Conservation (phyloP, 1,139 yeast species). For the Blastobotrys indianensis region DNA sequence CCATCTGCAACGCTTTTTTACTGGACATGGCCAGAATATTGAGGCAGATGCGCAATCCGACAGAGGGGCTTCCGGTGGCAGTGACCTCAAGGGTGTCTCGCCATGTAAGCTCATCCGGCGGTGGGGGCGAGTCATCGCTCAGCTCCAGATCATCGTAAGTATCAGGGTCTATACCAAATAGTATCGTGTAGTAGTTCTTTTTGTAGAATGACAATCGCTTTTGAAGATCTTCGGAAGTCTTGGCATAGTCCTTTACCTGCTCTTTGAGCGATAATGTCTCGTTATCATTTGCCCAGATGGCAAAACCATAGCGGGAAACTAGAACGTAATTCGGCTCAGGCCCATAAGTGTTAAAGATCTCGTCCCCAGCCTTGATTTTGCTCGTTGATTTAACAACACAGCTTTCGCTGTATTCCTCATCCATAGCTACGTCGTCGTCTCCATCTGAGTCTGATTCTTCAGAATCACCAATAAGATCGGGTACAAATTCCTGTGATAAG, state of each 20-base stretch:
- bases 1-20: constrained; percentile 19
- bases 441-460: constrained; percentile 25
- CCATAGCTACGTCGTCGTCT: constrained; percentile 19
- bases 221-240: constrained; percentile 32
- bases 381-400: constrained; percentile 40
- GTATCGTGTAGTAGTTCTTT: constrained; percentile 42
- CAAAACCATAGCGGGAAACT: constrained; percentile 72
- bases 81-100: constrained; percentile 25
- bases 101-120: constrained; percentile 20
- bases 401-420: constrained; percentile 34
- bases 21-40: constrained; percentile 32
- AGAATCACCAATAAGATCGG: constrained; percentile 16
- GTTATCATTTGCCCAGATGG: constrained; percentile 46
- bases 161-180: constrained; percentile 37
- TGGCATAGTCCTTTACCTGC: constrained; percentile 44
- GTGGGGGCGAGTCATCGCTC: constrained; percentile 20
- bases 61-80: constrained; percentile 38
- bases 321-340: constrained; percentile 60
- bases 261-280: constrained; percentile 54
- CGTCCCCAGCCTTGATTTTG: constrained; percentile 44
- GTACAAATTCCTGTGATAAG: constrained; percentile 1
- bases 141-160: constrained; percentile 26
- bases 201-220: constrained; percentile 62
- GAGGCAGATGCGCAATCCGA: constrained; percentile 38
- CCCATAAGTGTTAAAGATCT: constrained; percentile 76